Percentiles rank a stretch among this genome's conserved stretches.
Conservation (phyloP, 441 rosid species). For the Adansonia rubrostipa region DNA sequence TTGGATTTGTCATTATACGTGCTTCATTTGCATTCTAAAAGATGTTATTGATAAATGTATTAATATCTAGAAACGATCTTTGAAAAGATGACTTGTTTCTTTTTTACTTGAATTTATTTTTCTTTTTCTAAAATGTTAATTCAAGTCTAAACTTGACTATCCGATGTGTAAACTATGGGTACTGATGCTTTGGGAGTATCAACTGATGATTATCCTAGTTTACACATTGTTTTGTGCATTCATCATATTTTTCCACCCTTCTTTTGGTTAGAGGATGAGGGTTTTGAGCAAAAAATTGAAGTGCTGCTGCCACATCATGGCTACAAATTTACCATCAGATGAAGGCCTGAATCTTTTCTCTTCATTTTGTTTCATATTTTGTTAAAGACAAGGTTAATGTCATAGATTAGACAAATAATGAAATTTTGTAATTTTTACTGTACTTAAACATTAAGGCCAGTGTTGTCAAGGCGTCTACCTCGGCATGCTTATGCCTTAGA, state of each 20-base stretch:
- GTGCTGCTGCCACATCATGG: not conserved
- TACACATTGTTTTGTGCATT: not conserved
- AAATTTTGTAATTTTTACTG: not conserved
- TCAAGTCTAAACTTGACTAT: not conserved
- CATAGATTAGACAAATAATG: not conserved
- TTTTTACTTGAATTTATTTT: not conserved
- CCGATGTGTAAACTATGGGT: not conserved
- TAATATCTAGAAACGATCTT: not conserved
- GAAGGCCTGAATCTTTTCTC: not conserved
- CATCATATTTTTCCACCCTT: not conserved
- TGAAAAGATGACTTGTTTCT: not conserved
- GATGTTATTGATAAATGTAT: not conserved
- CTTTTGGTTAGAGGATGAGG: not conserved
- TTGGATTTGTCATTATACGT: no score
- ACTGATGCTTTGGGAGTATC: not conserved
- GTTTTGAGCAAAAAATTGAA: not conserved
- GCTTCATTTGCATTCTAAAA: not conserved
- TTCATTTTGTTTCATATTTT: conserved; percentile 1
- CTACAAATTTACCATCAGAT: not conserved
- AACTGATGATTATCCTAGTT: not conserved
- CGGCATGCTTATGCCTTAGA: no score
- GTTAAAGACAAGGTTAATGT: not conserved
- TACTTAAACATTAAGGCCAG: no score
- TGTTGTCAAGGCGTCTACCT: no score
- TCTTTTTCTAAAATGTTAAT: not conserved